Evolutionary conservation across 768 basidiomycete genomes (phyloP).

Genomic region (Coprinopsis marcescibilis): DNA sequence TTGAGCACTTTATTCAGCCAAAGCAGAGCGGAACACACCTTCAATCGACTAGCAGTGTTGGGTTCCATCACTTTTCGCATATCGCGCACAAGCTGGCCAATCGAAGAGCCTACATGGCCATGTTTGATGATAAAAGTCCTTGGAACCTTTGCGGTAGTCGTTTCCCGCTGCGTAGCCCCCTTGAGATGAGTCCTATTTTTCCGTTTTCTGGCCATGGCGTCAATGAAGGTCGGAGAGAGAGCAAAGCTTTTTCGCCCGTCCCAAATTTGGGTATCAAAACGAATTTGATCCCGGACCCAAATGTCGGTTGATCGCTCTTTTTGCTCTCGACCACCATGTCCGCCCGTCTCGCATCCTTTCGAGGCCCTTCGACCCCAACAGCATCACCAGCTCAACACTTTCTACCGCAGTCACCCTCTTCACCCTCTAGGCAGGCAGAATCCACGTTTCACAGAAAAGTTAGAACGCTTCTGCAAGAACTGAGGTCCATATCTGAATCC

Average conservation of each 20-base stretch:
- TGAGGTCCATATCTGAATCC: slow-evolving; percentile 54
- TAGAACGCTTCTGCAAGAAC: slow-evolving; percentile 61
- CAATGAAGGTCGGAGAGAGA: slow-evolving; percentile 10
- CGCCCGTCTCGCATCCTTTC: slow-evolving; percentile 69
- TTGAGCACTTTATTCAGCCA: not conserved
- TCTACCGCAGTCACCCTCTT: slow-evolving; percentile 33
- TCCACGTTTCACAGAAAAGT: slow-evolving; percentile 79
- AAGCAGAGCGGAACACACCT: slow-evolving; percentile 38
- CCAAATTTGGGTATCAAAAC: slow-evolving; percentile 14
- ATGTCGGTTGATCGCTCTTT: not conserved
- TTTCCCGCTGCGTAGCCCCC: slow-evolving; percentile 34
- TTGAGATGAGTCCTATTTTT: slow-evolving; percentile 84
- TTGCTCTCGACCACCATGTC: slow-evolving; percentile 14
- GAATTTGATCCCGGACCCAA: slow-evolving; percentile 18
- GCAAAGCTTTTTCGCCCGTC: slow-evolving; percentile 15
- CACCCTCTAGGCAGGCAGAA: slow-evolving; percentile 51
- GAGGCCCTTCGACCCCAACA: slow-evolving; percentile 72
- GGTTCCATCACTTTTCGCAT: slow-evolving; percentile 97
- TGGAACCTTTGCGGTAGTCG: slow-evolving; percentile 41
- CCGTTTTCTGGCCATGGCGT: slow-evolving; percentile 62
- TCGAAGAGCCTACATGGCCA: slow-evolving; percentile 83
- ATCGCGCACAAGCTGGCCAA: slow-evolving; percentile 88
- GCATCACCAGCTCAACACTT: slow-evolving; percentile 53
- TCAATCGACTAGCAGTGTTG: slow-evolving; percentile 90
- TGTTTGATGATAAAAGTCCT: slow-evolving; percentile 97